Evolutionary conservation across 352 stramenopile species (phyloP).

Genomic region (Globisporangium cylindrosporum): DNA sequence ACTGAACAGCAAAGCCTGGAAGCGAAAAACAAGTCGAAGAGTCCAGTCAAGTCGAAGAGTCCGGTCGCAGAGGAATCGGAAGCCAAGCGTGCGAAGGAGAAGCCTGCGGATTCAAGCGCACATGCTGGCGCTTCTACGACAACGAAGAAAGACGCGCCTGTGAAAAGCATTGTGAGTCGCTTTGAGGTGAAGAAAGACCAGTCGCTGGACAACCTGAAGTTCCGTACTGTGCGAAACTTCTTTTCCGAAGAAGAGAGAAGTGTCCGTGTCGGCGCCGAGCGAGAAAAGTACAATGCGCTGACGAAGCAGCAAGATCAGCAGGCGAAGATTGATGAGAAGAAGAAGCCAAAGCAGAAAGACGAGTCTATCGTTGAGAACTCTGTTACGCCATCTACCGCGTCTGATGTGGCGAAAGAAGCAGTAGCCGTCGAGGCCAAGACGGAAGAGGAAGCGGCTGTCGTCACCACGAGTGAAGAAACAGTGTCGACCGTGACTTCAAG

Average conservation of each 20-base stretch:
- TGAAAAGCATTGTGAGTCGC: slow-evolving; percentile 18
- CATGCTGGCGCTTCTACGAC: not conserved
- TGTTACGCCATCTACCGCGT: not conserved
- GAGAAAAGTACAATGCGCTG: slow-evolving; percentile 50
- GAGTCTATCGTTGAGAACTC: not conserved
- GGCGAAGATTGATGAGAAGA: slow-evolving; percentile 21
- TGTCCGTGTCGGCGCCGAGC: slow-evolving; percentile 43
- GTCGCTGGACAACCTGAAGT: slow-evolving; percentile 42
- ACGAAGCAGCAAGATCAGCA: slow-evolving; percentile 41
- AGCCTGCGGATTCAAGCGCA: not conserved
- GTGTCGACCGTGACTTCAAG: not conserved
- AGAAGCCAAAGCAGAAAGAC: slow-evolving; percentile 13
- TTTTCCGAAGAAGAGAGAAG: slow-evolving; percentile 46
- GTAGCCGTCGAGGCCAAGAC: not conserved
- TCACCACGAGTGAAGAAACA: not conserved
- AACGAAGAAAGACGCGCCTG: slow-evolving; percentile 1
- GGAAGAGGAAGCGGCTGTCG: not conserved
- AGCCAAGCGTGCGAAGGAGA: not conserved
- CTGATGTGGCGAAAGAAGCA: not conserved
- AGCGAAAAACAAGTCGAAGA: slow-evolving; percentile 20
- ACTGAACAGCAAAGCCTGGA: slow-evolving; percentile 40
- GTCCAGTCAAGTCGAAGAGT: slow-evolving; percentile 1
- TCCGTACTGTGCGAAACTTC: slow-evolving; percentile 52
- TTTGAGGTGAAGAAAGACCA: slow-evolving; percentile 52
- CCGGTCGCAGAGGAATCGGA: not conserved